These are phyloP conservation scores for Chaetothyriales sp. DNA, from an alignment of 2,329 filamentous ascomycete species.

Conservation along the genomic window DNA sequence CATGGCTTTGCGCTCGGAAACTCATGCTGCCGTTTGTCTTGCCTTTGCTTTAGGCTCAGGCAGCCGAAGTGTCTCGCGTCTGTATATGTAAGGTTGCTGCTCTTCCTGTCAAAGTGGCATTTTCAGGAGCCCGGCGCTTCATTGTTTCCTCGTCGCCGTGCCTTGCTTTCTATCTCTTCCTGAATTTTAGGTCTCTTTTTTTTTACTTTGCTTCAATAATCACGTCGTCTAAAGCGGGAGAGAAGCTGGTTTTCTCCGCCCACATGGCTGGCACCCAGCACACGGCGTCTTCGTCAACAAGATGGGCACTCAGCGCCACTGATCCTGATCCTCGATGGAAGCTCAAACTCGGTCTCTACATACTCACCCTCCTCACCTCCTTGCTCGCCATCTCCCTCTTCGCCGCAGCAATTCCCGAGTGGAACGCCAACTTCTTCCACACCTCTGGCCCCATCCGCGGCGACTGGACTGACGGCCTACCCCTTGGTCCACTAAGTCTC, in stretches of 20 bases:
- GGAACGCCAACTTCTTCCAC: slow-evolving; percentile 21
- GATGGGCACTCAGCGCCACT: not conserved
- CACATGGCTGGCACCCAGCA: not conserved
- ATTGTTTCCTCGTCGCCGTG: too few relatives aligned
- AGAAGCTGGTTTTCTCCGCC: not conserved
- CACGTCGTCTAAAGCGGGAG: not conserved
- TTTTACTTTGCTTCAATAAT: not conserved
- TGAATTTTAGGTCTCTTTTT: not conserved
- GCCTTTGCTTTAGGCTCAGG: too few relatives aligned
- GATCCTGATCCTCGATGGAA: slow-evolving; percentile 1
- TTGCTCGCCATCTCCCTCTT: slow-evolving; percentile 20
- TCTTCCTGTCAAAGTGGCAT: too few relatives aligned
- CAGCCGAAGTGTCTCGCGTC: not conserved
- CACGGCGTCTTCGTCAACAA: not conserved
- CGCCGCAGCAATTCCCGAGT: slow-evolving; percentile 18
- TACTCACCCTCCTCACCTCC: slow-evolving; percentile 13
- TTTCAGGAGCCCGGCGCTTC: too few relatives aligned
- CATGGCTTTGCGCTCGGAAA: not conserved
- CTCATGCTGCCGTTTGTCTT: not conserved
- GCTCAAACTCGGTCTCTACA: slow-evolving; percentile 16
- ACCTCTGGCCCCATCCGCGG: slow-evolving; percentile 16
- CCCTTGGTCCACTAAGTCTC: slow-evolving; percentile 19
- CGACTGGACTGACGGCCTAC: slow-evolving; percentile 23
- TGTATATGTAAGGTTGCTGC: too few relatives aligned
- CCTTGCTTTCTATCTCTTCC: not conserved